Evolutionary conservation across 805 yeast genomes (phyloP).

Genomic region (Torulaspora microellipsoides): DNA sequence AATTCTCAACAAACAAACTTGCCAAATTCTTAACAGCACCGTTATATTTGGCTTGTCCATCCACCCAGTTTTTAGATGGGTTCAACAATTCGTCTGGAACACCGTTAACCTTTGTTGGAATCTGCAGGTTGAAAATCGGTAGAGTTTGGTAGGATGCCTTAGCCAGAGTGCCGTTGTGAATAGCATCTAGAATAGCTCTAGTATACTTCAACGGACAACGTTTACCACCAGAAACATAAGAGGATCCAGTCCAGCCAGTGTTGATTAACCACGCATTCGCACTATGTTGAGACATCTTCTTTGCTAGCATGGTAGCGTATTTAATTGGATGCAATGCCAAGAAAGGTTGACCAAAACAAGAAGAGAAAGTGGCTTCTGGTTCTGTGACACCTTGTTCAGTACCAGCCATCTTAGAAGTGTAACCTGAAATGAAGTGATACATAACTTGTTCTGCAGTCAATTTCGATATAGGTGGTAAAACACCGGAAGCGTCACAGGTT

Average conservation of each 20-base stretch:
- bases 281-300: slow-evolving; percentile 82
- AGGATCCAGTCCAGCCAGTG: slow-evolving; percentile 98
- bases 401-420: slow-evolving; percentile 99
- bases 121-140: slow-evolving; percentile 80
- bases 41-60: slow-evolving; percentile 48
- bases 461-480: slow-evolving; percentile 93
- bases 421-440: slow-evolving; percentile 98
- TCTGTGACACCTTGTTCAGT: slow-evolving; percentile 98
- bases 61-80: slow-evolving; percentile 79
- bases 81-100: slow-evolving; percentile 84
- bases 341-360: slow-evolving; percentile 99
- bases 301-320: slow-evolving; percentile 93
- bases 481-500: slow-evolving; percentile 98
- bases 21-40: slow-evolving; percentile 65
- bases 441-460: slow-evolving; percentile 92
- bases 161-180: slow-evolving; percentile 84
- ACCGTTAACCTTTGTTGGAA: slow-evolving; percentile 70
- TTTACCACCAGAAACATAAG: slow-evolving; percentile 89
- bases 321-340: slow-evolving; percentile 96
- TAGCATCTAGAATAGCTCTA: slow-evolving; percentile 90
- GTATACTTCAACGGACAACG: slow-evolving; percentile 98
- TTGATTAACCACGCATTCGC: slow-evolving; percentile 95
- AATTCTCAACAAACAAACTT: slow-evolving; percentile 75
- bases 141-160: slow-evolving; percentile 77
- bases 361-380: slow-evolving; percentile 96